Evolutionary conservation across 352 stramenopile genomes (phyloP), one percentile per base, ranked within the genome.

Genomic region (Globisporangium uncinulatum): DNA sequence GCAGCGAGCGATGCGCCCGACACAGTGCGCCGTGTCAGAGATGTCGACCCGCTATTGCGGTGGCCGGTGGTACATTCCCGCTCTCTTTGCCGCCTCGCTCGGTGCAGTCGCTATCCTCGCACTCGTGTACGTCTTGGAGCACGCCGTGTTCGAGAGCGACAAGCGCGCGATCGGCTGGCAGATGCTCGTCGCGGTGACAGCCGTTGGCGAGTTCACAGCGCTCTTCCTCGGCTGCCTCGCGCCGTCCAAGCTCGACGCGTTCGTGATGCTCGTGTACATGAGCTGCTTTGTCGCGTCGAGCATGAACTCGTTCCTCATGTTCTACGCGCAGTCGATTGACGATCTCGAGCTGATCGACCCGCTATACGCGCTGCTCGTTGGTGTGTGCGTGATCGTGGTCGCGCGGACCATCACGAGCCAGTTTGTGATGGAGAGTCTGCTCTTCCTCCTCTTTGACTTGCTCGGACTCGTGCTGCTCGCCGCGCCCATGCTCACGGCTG

Each of bases 391-490:
- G 13, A 63, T 74, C 44, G 66, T 83, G 34, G 62, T 81, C 29
- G 71, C 74, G 45, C 74, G 74, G 34, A 65, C 81, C 21, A 64
- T 80, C n/a, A 70, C 74, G 9, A 83, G 74, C 69, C 74, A 75
- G 44, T 57, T 66, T 19, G 74, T 83, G 20, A 70, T 83, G 63
- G 63, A 68, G 55, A 79, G 62, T 46, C 56, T 83, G 53, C 45
- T 83, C 39, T 50, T 73, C 24, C 63, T 83, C 29, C 15, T 76
- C 39, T 67, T 59, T 48, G 74, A 83, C 57, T 61, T 67, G 15
- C 61, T 80, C 5, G 74, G 71, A 0, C 62, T 83, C 45, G n/a
- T 59, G 15, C 5, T 48, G 41, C 39, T 73, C 55, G 49, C 63
- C 34, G 50, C 65, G 19, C 74, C 74, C 17, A 70, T 83, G 55